phyloP scores from a whole-genome alignment of 192 early-diverging fungal species.

The Powellomyces hirtus region DNA sequence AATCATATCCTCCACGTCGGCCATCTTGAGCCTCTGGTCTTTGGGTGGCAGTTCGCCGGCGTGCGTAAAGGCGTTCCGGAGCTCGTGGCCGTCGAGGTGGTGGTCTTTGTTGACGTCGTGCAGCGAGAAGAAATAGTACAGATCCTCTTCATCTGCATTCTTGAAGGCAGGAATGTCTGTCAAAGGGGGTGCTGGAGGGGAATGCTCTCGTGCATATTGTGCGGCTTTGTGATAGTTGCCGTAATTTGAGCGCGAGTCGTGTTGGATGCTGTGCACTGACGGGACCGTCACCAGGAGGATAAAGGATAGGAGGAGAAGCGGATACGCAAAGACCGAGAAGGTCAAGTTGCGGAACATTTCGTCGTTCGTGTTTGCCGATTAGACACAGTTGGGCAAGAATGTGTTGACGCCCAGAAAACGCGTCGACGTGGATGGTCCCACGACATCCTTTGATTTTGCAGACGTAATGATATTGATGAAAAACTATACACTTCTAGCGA shows the following conservation, averaged over 20 bases:
- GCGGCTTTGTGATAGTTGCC: slow-evolving; percentile 49
- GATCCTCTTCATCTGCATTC: slow-evolving; percentile 52
- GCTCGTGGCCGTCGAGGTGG: slow-evolving; percentile 75
- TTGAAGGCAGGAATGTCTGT: background rate
- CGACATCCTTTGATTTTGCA: no score
- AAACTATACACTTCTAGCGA: no score
- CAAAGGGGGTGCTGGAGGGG: background rate
- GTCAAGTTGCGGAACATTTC: no score
- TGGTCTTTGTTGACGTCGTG: slow-evolving; percentile 73
- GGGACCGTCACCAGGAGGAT: no score
- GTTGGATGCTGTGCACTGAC: no score
- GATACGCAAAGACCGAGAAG: no score
- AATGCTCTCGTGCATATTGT: slow-evolving; percentile 46
- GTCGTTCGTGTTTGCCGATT: no score
- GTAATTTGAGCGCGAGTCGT: slow-evolving; percentile 57
- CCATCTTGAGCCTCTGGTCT: slow-evolving; percentile 5
- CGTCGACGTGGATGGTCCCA: no score
- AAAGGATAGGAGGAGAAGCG: no score
- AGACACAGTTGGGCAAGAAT: no score
- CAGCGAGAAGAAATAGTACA: slow-evolving; percentile 69
- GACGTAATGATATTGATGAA: no score
- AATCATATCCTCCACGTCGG: slow-evolving; percentile 62
- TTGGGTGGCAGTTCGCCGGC: slow-evolving; percentile 22
- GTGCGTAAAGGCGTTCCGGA: slow-evolving; percentile 58
- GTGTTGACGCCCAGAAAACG: no score